These are phyloP conservation scores for Botrytis fabae DNA, from an alignment of 2,329 filamentous ascomycete species.

Conservation along the genomic window DNA sequence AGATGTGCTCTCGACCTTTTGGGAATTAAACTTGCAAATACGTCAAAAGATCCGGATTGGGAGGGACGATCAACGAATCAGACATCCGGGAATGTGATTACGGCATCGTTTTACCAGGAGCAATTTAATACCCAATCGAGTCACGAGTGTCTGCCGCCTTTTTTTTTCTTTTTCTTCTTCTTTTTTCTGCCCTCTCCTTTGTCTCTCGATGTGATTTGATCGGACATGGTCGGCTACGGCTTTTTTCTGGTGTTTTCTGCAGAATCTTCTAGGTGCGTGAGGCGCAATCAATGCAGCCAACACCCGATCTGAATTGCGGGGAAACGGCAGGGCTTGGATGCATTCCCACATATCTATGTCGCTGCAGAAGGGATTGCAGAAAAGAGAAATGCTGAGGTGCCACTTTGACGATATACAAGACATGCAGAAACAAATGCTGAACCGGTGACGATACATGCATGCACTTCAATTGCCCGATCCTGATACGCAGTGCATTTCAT, in stretches of 20 bases:
- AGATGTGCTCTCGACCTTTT: background rate
- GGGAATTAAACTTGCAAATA: background rate
- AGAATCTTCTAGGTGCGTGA: constrained; percentile 10
- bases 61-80: background rate
- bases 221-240: background rate
- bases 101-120: background rate
- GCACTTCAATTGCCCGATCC: background rate
- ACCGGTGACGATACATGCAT: background rate
- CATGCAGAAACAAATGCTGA: background rate
- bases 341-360: background rate
- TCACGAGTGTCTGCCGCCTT: background rate
- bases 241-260: background rate
- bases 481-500: background rate
- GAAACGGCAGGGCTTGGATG: background rate
- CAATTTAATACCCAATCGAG: background rate
- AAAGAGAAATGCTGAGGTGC: background rate
- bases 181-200: background rate
- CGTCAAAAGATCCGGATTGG: background rate
- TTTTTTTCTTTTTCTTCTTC: background rate
- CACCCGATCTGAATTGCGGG: constrained; percentile 10
- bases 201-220: background rate
- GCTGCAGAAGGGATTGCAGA: background rate
- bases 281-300: background rate
- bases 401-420: background rate
- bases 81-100: background rate